Percentiles rank a stretch among this genome's conserved stretches.
Evolutionary conservation across 805 yeast species (phyloP).

Genomic region (Kodamaea laetipori): DNA sequence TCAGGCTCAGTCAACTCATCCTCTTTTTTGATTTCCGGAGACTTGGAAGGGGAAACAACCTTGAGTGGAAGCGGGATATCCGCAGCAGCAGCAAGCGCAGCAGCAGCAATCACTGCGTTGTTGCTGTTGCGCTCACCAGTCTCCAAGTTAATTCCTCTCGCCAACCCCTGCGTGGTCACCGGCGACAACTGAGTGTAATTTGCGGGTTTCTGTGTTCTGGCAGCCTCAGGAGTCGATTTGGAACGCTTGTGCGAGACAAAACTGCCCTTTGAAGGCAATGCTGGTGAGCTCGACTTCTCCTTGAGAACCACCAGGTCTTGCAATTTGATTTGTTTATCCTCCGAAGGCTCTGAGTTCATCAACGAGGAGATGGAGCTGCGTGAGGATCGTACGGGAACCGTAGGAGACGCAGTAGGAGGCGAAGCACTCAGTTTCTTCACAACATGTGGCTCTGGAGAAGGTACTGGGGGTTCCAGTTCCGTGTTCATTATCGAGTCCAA

Average conservation of each 20-base stretch:
- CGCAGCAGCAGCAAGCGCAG: constrained; percentile 82
- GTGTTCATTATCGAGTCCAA: constrained; percentile 11
- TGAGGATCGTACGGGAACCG: neutral
- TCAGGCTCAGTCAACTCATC: constrained; percentile 23
- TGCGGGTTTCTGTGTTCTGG: neutral
- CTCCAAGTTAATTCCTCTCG: constrained; percentile 39
- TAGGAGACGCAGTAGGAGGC: neutral
- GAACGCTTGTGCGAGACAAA: constrained; percentile 29
- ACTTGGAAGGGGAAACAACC: constrained; percentile 12
- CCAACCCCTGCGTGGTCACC: constrained; percentile 48
- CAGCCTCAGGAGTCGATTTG: constrained; percentile 22
- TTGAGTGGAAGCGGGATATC: constrained; percentile 66
- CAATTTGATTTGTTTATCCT: neutral
- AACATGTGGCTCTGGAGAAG: neutral
- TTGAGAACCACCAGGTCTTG: neutral
- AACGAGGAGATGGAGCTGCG: constrained; percentile 14
- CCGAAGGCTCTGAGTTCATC: constrained; percentile 16
- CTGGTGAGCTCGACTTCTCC: constrained; percentile 2
- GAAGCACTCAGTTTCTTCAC: neutral
- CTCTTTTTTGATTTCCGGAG: constrained; percentile 9
- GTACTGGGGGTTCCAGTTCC: neutral
- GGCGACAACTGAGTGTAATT: constrained; percentile 28
- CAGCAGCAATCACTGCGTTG: constrained; percentile 76
- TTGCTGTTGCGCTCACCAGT: constrained; percentile 37
- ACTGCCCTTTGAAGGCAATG: constrained; percentile 22